Base-by-base conservation (phyloP, 2,329 filamentous ascomycete genomes). In the Aspergillus versicolor region DNA sequence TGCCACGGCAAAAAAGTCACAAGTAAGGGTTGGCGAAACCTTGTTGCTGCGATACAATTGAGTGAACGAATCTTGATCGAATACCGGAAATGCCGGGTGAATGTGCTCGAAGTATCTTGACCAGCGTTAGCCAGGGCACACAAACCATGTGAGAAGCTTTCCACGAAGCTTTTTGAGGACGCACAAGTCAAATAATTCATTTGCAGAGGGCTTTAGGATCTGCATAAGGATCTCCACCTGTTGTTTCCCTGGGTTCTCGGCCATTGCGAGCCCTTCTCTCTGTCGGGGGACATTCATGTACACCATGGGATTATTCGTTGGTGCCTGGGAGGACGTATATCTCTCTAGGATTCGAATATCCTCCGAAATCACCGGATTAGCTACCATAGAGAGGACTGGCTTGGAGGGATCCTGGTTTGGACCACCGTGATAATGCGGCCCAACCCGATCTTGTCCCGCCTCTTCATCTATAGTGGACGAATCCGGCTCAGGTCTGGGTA, bases 51-150 rank as follows among this genome's bases (percentile, higher is more conserved):
- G 64, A 52, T 76, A 77, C 19, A 77, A 74, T 2, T 67, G 67
- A 6, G 74, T 67, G 51, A 84, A 79, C 27, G 27, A 30, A 9
- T 30, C 62, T 47, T 80, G 76, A 52, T 84, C 80, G 1, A 84
- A 67, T 0, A 84, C 63, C 0, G 83, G 83, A 55, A 84, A 80
- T 22, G 79, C 81, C 3, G 70, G 70, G 61, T 84, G 80, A 8
- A 79, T 73, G 54, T 79, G 75, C 6, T 72, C 67, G 57, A 82
- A 82, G 63, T 81, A 82, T 12, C 76, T 79, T 63, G 21, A 40
- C 38, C 13, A 51, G 47, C 21, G 37, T 51, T 38, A 51, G 53
- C 27, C 30, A 45, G 17, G 42, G 12, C 32, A 15, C 30, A n/a
- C 19, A 8, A 41, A 13, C 38, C 43, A 15, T 30, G 37, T n/a